Base-by-base conservation (phyloP, 306 rosid genomes). In the Fragaria iinumae region DNA sequence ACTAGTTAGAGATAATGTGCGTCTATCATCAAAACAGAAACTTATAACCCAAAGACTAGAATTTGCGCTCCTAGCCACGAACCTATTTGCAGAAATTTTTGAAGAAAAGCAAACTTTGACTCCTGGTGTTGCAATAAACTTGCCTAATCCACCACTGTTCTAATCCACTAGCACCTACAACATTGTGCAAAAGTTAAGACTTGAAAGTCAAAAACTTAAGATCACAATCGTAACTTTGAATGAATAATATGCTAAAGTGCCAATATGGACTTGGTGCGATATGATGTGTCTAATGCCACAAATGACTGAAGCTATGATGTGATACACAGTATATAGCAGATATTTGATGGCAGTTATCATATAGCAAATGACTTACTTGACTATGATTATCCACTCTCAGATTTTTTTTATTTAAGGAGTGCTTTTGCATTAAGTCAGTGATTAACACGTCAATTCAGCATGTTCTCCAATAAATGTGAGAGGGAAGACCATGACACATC, bases 171-270 rank as follows among this genome's bases (percentile, higher is more conserved):
- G 36, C 36, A 32, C 36, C 36, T 38, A 77, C 52, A 82, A 77
- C 73, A 29, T 36, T 29, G 38, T 67, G 53, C 13, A 36, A 69
- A 67, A 67, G 29, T 53, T 55, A 25, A 49, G 55, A 67, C 69
- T 56, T 32, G 45, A 17, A 38, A 71, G 74, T 76, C 81, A 77
- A 72, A 62, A 60, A 56, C 23, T 45, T 34, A 72, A 65, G 60
- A 76, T 76, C 65, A 53, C 12, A 71, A 72, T 59, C 25, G 47
- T 48, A 71, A 44, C 16, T 45, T 62, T 21, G 34, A 52, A 36
- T 36, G 50, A 70, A 59, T 66, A 53, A 47, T 45, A 60, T 8
- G 45, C 49, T 48, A 59, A 11, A 43, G 48, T 20, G 70, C 25
- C 44, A 12, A 67, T 44, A 59, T 7, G 29, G 32, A 44, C 2